Base-by-base conservation (phyloP, 202 grass and related monocot genomes). In the Schoenoplectus triqueter region DNA sequence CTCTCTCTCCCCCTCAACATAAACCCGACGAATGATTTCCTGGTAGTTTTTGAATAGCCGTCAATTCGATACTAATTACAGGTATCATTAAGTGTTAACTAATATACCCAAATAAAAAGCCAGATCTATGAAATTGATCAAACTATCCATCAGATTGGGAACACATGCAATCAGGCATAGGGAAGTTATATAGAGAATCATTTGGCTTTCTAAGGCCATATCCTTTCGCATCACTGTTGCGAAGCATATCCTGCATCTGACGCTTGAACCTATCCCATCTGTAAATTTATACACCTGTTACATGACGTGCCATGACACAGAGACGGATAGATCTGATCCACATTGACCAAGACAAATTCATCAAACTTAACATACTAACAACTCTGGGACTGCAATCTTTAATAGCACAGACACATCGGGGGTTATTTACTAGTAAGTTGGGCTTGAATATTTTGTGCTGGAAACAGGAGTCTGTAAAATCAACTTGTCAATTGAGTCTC, bases 141-240 rank as follows among this genome's bases (percentile, higher is more conserved):
- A 76, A 67, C 85, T 84, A 84, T 82, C 71, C 2, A 84, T 92
- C 86, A 56, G 86, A 11, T 86, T 87, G 84, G 21, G 84, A 75
- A 74, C 95, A 95, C 92, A 95, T 93, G 90, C 95, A 98, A 82
- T 95, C 92, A 4, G 95, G 95, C 87, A 95, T 93, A 2, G 95
- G 95, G 41, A 91, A 91, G 68, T 82, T 92, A 79, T 95, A 98
- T 31, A 92, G 85, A 66, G 92, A 95, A 51, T 88, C 86, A 49
- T 87, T 63, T 0, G 82, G 57, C 84, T 98, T 98, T 81, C 95
- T 90, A 10, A 95, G 19, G 39, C 85, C 83, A 0, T 89, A 84
- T 42, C 92, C 88, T 85, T 93, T 98, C 4, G 56, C 65, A 54
- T 98, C 92, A 49, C 92, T 95, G 15, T 92, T 89, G 21, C 56